Percentiles rank a stretch among this genome's conserved stretches.
These are phyloP conservation scores for Lagenaria siceraria DNA, from an alignment of 306 rosid genomes.

Conservation along the genomic window DNA sequence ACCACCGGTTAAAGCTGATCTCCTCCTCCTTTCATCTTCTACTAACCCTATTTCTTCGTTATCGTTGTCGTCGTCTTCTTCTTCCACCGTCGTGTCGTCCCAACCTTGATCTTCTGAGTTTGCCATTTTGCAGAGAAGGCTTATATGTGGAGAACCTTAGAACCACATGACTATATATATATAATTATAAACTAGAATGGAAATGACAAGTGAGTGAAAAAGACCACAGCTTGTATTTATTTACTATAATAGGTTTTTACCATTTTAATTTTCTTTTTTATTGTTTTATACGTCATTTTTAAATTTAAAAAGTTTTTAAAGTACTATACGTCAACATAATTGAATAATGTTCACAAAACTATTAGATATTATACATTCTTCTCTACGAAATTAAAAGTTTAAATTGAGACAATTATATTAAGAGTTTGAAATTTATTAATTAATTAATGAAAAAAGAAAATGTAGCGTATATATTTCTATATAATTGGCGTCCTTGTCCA, in stretches of 20 bases:
- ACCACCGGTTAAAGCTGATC: background rate
- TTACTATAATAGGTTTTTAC: too few relatives aligned
- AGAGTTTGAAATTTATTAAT: too few relatives aligned
- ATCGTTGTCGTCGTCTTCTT: conserved; percentile 23
- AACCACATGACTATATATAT: background rate
- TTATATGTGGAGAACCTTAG: background rate
- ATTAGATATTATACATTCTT: too few relatives aligned
- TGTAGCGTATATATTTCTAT: background rate
- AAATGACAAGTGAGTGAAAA: background rate
- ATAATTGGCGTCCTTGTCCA: background rate
- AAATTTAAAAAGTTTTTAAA: too few relatives aligned
- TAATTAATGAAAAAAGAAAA: background rate
- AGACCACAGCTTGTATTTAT: background rate
- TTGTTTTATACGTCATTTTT: too few relatives aligned
- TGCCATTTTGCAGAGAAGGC: background rate
- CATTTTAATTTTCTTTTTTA: too few relatives aligned
- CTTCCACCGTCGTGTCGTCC: background rate
- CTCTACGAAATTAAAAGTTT: too few relatives aligned
- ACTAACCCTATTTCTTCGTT: conserved; percentile 25
- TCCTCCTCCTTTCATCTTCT: conserved; percentile 37
- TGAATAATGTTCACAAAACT: too few relatives aligned
- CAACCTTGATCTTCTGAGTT: background rate
- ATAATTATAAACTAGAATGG: background rate
- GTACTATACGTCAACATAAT: too few relatives aligned
- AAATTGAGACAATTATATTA: too few relatives aligned